A percentile compares a stretch with the other conserved stretches of the same genome.
phyloP scores from a whole-genome alignment of 148 eudicot species.

The Linanthus parryae region DNA sequence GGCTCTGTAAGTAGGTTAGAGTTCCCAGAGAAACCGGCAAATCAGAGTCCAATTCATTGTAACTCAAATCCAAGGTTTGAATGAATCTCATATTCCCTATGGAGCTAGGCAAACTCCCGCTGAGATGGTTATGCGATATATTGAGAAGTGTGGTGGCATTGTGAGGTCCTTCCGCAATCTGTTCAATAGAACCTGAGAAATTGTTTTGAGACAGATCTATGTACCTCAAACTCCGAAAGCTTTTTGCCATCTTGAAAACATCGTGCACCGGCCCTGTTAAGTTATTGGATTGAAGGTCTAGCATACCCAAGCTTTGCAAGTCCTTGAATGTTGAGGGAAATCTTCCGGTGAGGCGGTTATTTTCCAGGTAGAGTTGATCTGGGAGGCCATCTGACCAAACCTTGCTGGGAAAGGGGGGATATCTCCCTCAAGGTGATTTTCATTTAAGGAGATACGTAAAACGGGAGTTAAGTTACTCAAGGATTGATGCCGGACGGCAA shows the following conservation, averaged over 20 bases:
- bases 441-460: not conserved
- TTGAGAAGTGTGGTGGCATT: conserved; percentile 32
- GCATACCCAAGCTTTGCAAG: no score
- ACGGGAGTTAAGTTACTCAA: not conserved
- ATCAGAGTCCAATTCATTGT: conserved; percentile 25
- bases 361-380: conserved; percentile 24
- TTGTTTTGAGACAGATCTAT: conserved; percentile 40
- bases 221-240: conserved; percentile 22
- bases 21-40: conserved; percentile 33
- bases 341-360: conserved; percentile 39
- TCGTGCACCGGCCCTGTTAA: conserved; percentile 33
- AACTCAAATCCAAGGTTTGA: conserved; percentile 45
- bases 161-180: conserved; percentile 28
- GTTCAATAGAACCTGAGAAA: conserved; percentile 37
- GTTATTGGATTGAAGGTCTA: conserved; percentile 39
- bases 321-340: conserved; percentile 33
- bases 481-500: no score
- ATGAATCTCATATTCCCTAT: conserved; percentile 26
- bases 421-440: conserved; percentile 34
- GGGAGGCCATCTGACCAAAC: conserved; percentile 35
- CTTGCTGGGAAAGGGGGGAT: conserved; percentile 38
- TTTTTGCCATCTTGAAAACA: conserved; percentile 27
- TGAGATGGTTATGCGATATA: conserved; percentile 28
- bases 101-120: conserved; percentile 27
- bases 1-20: conserved; percentile 14